Evolutionary conservation across 2,329 filamentous ascomycete genomes (phyloP), one percentile per base, ranked within the genome.

Genomic region (Aspergillus chevalieri): DNA sequence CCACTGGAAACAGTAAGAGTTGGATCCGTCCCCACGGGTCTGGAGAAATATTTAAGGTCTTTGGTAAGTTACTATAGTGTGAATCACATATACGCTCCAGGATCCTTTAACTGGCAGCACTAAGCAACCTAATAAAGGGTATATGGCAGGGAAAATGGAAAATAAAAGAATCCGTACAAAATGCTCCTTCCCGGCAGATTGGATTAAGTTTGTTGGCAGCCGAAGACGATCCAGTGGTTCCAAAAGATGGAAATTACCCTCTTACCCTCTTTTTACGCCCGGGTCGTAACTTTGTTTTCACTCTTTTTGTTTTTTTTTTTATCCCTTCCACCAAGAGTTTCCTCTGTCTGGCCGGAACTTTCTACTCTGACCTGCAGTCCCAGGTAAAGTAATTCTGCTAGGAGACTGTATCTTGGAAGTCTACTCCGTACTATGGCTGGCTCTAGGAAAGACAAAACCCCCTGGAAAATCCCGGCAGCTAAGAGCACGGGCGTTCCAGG

Each of bases 121-220:
- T 30, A 30, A 30, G 26, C 26, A 39, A 39, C 19, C 19, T 39
- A 39, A 19, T 19, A 10, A 15, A 39, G 26, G 26, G 36, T 17
- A 43, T 26, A 43, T 43, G 26, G 24, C 7, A 24, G n/a, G 6
- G 19, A 44, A 52, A 51, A 10, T n/a, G 26, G 38, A 30, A n/a
- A 42, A 47, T 33, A 22, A 22, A 6, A 41, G 14, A 26, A 26
- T 44, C 15, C 38, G 9, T 30, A 30, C 26, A 30, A 30, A 12
- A 30, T 30, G 26, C 26, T 30, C 26, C 26, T 30, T 30, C 64
- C 65, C 65, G 64, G 64, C 62, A 65, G 60, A 55, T 57, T 64
- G 65, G 65, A 61, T 67, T 65, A 65, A 63, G 65, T 65, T 67
- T 60, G 54, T 58, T 63, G 64, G 64, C 59, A 62, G 57, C 56